Evolutionary conservation across 345 rosid genomes (phyloP).

Genomic region (Eucalyptus polybractea): DNA sequence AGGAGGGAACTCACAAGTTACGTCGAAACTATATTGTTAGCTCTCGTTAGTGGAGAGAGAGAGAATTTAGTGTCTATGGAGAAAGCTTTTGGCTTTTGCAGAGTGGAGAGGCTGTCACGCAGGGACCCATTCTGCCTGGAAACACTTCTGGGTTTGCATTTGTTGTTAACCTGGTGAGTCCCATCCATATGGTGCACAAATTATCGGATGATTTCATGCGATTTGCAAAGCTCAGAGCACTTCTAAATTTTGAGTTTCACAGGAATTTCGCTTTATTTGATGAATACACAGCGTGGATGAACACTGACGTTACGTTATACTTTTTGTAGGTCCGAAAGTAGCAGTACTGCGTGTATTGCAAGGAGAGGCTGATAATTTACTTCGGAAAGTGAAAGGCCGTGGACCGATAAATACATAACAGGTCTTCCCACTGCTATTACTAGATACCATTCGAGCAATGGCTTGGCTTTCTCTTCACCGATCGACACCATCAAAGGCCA

Average conservation of each 20-base stretch:
- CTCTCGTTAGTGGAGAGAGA: background rate
- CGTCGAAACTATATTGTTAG: background rate
- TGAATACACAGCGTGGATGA: background rate
- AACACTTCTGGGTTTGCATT: background rate
- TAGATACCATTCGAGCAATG: background rate
- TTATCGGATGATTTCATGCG: background rate
- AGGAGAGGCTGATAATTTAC: background rate
- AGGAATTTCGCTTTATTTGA: background rate
- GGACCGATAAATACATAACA: background rate
- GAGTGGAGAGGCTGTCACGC: background rate
- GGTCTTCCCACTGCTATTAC: background rate
- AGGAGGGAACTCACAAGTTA: too few relatives aligned
- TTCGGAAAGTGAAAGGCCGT: background rate
- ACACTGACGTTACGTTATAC: background rate
- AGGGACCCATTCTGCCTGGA: background rate
- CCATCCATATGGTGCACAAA: background rate
- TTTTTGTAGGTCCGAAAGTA: background rate
- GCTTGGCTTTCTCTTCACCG: background rate
- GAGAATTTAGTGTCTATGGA: background rate
- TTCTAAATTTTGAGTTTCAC: background rate
- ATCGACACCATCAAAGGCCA: background rate
- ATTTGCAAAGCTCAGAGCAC: background rate
- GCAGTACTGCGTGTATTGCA: background rate
- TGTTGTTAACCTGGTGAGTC: background rate
- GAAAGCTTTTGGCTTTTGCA: background rate